Conservation (phyloP, 495 filamentous ascomycete species). For the Podospora fimiseda region DNA sequence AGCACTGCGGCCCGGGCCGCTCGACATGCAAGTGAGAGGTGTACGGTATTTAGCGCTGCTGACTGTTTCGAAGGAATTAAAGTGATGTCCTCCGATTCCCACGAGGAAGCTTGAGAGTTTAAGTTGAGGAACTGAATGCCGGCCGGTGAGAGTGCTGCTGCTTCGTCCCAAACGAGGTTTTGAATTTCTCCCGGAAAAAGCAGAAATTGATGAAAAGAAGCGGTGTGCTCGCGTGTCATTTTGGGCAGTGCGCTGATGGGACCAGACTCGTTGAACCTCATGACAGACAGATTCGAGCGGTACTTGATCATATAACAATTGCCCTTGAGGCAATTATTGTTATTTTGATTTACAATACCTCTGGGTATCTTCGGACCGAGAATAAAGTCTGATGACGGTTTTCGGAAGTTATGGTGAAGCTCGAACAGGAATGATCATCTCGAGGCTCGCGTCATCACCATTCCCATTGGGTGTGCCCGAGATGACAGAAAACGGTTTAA, state of each 20-base stretch:
- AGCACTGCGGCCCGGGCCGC: slow-evolving; percentile 17
- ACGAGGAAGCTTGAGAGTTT: background rate
- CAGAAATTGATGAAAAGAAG: slow-evolving; percentile 17
- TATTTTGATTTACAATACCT: too few species aligned
- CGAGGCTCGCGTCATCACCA: background rate
- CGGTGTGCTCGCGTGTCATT: too few species aligned
- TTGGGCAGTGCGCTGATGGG: too few species aligned
- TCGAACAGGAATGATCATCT: background rate
- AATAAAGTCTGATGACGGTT: too few species aligned
- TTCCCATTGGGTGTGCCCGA: background rate
- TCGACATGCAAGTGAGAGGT: slow-evolving; percentile 17
- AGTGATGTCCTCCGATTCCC: slow-evolving; percentile 11
- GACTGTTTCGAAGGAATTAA: slow-evolving; percentile 26
- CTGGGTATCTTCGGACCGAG: too few species aligned
- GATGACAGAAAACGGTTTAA: background rate
- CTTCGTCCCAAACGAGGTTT: slow-evolving; percentile 20
- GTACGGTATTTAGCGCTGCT: slow-evolving; percentile 13
- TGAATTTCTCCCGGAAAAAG: slow-evolving; percentile 20
- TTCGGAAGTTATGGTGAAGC: too few species aligned
- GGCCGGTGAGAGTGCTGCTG: slow-evolving; percentile 11
- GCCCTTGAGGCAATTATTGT: too few species aligned
- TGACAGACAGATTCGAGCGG: too few species aligned
- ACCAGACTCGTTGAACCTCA: too few species aligned
- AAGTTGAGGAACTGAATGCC: slow-evolving; percentile 22
- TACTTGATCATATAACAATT: too few species aligned